Percentiles rank a stretch among this genome's conserved stretches.
These are phyloP conservation scores for Capillidium rhysosporum DNA, from an alignment of 371 early-diverging fungal species.

Conservation along the genomic window DNA sequence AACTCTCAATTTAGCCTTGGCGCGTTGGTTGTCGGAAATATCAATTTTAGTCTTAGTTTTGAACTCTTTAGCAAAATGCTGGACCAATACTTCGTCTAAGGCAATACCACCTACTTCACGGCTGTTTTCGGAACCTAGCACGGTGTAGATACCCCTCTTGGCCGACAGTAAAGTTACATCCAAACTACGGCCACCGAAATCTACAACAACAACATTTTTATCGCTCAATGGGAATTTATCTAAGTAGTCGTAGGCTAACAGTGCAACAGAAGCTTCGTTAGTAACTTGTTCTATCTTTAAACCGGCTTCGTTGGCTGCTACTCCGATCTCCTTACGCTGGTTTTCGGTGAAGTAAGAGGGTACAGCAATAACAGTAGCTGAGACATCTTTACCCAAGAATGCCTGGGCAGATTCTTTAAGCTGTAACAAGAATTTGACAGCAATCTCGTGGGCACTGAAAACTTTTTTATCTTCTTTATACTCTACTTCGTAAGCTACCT, in stretches of 20 bases:
- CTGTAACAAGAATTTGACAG: slow-evolving; percentile 54
- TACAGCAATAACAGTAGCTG: slow-evolving; percentile 80
- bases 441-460: slow-evolving; percentile 47
- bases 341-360: slow-evolving; percentile 80
- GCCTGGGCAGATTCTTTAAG: slow-evolving; percentile 62
- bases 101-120: slow-evolving; percentile 76
- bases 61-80: slow-evolving; percentile 75
- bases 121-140: slow-evolving; percentile 68
- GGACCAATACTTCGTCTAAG: slow-evolving; percentile 76
- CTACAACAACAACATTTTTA: slow-evolving; percentile 72
- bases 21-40: slow-evolving; percentile 44
- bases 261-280: slow-evolving; percentile 94
- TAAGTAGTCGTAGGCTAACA: slow-evolving; percentile 74
- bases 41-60: slow-evolving; percentile 68
- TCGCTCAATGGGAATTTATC: slow-evolving; percentile 24
- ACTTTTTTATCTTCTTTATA: slow-evolving; percentile 33
- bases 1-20: slow-evolving; percentile 62
- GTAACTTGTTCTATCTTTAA: slow-evolving; percentile 73
- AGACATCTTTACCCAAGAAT: slow-evolving; percentile 59
- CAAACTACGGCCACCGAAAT: slow-evolving; percentile 92
- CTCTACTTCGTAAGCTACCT: slow-evolving; percentile 56
- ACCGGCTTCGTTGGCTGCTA: slow-evolving; percentile 76
- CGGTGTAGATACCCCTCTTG: slow-evolving; percentile 75
- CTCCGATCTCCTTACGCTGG: slow-evolving; percentile 62
- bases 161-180: slow-evolving; percentile 77